Evolutionary conservation across 2,329 filamentous ascomycete species (phyloP).

Genomic region (Talaromyces sp.): DNA sequence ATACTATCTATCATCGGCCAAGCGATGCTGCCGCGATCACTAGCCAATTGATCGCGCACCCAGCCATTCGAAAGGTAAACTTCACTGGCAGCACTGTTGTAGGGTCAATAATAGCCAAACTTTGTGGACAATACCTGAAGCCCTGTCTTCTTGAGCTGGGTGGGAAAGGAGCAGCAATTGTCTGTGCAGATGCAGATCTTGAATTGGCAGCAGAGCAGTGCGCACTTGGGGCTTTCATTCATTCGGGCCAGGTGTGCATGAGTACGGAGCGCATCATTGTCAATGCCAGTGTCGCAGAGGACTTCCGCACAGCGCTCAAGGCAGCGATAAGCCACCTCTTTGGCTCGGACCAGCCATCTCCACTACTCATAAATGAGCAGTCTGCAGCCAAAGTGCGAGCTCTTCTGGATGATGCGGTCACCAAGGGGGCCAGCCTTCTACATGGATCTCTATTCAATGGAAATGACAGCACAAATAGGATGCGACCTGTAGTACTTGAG

Average conservation of each 20-base stretch:
- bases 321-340: not conserved
- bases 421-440: not conserved
- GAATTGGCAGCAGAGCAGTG: not conserved
- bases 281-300: not conserved
- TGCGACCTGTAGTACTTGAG: not conserved
- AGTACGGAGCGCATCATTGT: not conserved
- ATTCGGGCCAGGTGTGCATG: not conserved
- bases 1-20: not conserved
- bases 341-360: not conserved
- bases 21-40: not conserved
- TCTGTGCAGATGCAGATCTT: slow-evolving; percentile 44
- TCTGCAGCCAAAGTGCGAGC: not conserved
- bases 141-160: slow-evolving; percentile 49
- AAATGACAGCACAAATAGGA: not conserved
- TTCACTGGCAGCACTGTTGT: not conserved
- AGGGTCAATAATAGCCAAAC: not conserved
- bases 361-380: not conserved
- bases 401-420: not conserved
- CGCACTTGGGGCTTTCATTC: not conserved
- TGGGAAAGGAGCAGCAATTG: slow-evolving; percentile 45
- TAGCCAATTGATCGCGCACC: not conserved
- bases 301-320: not conserved
- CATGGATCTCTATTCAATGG: not conserved
- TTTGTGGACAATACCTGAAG: slow-evolving; percentile 41
- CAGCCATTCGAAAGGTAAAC: not conserved